These are phyloP conservation scores for Penicillium sp. DNA, from an alignment of 2,329 filamentous ascomycete genomes.

Conservation along the genomic window DNA sequence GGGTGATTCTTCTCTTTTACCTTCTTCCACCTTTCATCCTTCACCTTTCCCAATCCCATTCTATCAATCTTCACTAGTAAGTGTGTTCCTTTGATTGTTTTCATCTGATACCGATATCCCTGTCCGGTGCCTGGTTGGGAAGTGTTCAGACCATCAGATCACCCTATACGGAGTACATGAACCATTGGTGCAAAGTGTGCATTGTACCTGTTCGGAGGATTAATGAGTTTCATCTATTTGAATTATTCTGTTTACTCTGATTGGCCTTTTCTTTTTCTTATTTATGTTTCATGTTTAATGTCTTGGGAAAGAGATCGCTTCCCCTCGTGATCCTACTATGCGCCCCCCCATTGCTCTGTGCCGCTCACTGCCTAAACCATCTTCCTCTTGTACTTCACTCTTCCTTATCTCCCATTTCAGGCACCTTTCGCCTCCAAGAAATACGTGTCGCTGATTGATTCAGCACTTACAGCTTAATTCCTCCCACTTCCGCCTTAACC, in stretches of 20 bases:
- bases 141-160: background rate
- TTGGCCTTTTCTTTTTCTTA: background rate
- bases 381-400: background rate
- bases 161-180: background rate
- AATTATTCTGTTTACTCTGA: background rate
- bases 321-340: conserved; percentile 9
- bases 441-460: conserved; percentile 3
- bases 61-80: background rate
- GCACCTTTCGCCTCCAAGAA: background rate
- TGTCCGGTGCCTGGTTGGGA: background rate
- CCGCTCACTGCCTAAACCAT: conserved; percentile 11
- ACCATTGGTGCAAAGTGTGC: background rate
- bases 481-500: conserved; percentile 10
- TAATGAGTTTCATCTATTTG: background rate
- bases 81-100: background rate
- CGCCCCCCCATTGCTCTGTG: conserved; percentile 2
- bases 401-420: background rate
- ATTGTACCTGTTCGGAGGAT: background rate
- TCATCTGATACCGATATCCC: background rate
- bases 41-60: background rate
- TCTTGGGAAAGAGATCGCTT: background rate
- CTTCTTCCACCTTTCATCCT: conserved; percentile 1
- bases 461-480: conserved; percentile 7
- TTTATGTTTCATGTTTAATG: background rate
- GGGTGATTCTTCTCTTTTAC: background rate